These are phyloP conservation scores for Cercospora janseana DNA, from an alignment of 2,329 filamentous ascomycete genomes.

Conservation along the genomic window DNA sequence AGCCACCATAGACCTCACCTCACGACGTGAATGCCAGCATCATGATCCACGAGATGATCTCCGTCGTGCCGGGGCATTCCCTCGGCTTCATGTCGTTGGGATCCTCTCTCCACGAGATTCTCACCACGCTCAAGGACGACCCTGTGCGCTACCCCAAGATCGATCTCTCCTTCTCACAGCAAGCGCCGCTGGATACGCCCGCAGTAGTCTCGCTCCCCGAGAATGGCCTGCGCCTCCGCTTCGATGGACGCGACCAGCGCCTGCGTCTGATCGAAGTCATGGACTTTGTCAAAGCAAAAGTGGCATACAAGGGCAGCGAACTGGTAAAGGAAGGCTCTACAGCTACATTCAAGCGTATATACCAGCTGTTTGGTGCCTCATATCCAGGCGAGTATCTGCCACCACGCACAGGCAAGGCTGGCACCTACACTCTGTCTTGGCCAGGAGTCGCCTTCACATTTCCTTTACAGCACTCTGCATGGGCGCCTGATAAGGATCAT, in stretches of 20 bases:
- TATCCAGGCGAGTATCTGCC: slow-evolving; percentile 90
- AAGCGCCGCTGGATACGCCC: slow-evolving; percentile 70
- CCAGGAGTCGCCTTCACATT: slow-evolving; percentile 94
- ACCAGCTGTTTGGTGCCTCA: slow-evolving; percentile 90
- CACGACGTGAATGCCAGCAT: slow-evolving; percentile 1
- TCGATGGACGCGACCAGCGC: slow-evolving; percentile 90
- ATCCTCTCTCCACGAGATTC: slow-evolving; percentile 83
- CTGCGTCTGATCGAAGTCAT: slow-evolving; percentile 85
- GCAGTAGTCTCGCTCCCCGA: slow-evolving; percentile 72
- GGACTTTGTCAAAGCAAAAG: slow-evolving; percentile 80
- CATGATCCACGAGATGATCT: slow-evolving; percentile 18
- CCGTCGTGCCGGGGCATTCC: slow-evolving; percentile 31
- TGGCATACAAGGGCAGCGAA: slow-evolving; percentile 79
- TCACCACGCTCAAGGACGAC: slow-evolving; percentile 84
- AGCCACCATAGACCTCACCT: slow-evolving; percentile 5
- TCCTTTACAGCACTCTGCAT: slow-evolving; percentile 69
- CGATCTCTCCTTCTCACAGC: slow-evolving; percentile 76
- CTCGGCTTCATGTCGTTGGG: slow-evolving; percentile 68
- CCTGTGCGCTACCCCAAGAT: slow-evolving; percentile 78
- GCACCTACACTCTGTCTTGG: slow-evolving; percentile 88
- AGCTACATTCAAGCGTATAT: slow-evolving; percentile 53
- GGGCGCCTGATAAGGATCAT: slow-evolving; percentile 74
- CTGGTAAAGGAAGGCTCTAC: slow-evolving; percentile 61
- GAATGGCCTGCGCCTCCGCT: slow-evolving; percentile 86
- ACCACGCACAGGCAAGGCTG: slow-evolving; percentile 56